A percentile compares a stretch with the other conserved stretches of the same genome.
These are phyloP conservation scores for Margaritispora aquatica DNA, from an alignment of 495 filamentous ascomycete species.

Conservation along the genomic window DNA sequence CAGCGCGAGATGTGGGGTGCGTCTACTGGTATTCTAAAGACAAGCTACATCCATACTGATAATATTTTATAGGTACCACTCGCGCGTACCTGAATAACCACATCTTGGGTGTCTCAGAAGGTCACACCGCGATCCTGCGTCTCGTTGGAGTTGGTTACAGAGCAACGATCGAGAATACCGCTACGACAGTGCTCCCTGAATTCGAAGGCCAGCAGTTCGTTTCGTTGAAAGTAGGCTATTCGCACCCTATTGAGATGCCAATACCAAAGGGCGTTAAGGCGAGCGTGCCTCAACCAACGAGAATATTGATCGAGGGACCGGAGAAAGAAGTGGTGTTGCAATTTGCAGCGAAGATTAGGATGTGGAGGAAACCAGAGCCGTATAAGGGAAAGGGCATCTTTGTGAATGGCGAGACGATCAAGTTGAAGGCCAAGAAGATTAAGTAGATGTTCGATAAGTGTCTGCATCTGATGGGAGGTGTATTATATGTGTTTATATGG, in stretches of 20 bases:
- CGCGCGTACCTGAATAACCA: conserved; percentile 86
- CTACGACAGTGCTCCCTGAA: conserved; percentile 56
- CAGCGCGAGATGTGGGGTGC: conserved; percentile 98
- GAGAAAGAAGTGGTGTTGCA: conserved; percentile 81
- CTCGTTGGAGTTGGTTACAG: conserved; percentile 96
- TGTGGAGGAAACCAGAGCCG: conserved; percentile 88
- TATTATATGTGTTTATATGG: conserved; percentile 18
- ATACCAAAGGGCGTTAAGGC: conserved; percentile 81
- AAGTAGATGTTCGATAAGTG: conserved; percentile 53
- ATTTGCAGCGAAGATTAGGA: conserved; percentile 82
- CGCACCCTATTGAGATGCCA: conserved; percentile 84
- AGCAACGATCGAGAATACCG: conserved; percentile 71
- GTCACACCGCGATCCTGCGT: conserved; percentile 85
- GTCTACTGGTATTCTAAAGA: conserved; percentile 25
- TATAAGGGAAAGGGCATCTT: conserved; percentile 99
- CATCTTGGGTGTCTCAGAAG: conserved; percentile 90
- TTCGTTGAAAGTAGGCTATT: conserved; percentile 89
- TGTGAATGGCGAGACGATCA: conserved; percentile 93
- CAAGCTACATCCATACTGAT: conserved; percentile 18
- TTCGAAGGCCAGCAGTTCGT: conserved; percentile 84
- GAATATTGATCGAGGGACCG: conserved; percentile 81
- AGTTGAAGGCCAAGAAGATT: conserved; percentile 97
- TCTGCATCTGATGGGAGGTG: conserved; percentile 14
- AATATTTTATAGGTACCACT: conserved; percentile 59
- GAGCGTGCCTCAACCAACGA: conserved; percentile 86